Base-by-base conservation (phyloP, 768 basidiomycete genomes). In the Tylopilus balloui region DNA sequence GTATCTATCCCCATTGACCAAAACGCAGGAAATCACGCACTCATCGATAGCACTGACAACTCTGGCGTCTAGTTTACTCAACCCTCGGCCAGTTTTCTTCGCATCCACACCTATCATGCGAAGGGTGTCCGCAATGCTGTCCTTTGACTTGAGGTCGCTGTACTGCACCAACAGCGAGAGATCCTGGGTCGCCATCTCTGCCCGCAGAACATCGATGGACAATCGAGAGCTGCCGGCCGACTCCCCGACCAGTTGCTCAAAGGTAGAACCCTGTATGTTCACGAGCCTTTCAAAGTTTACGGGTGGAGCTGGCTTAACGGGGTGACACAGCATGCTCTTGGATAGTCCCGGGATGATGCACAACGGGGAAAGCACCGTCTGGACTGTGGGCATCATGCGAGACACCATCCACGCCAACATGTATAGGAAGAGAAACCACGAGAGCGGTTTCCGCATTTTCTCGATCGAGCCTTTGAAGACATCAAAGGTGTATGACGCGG, bases 101-200 rank as follows among this genome's bases (percentile, higher is more conserved):
- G 88, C 85, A 55, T 83, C 81, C 7, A 66, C 63, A 3, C 80
- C 76, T 58, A 90, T 87, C 3, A 71, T 73, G 13, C 52, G 53
- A 53, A 90, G 67, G 14, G 71, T 57, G 10, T 76, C 69, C 15
- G 78, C 81, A 10, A 91, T 59, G 19, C 62, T 50, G n/a, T 87
- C 83, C 45, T 71, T 79, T 20, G 78, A 78, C 50, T 70, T 77
- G 58, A 91, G 64, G 14, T 83, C 70, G 62, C 88, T 90, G 51
- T 76, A 66, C 14, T 73, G 74, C 14, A 89, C 81, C 24, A 87
- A 71, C 6, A 78, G 74, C 13, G 78, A 69, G 44, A 91, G 71
- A 60, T 91, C 88, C 20, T 66, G 70, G 1, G 83, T 86, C 13
- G 86, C 88, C 78, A 89, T 82, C 56, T 89, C 83, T 13, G 86